A percentile compares a stretch with the other conserved stretches of the same genome.
These are phyloP conservation scores for Rubroshorea leprosula DNA, from an alignment of 345 rosid species.

Conservation along the genomic window DNA sequence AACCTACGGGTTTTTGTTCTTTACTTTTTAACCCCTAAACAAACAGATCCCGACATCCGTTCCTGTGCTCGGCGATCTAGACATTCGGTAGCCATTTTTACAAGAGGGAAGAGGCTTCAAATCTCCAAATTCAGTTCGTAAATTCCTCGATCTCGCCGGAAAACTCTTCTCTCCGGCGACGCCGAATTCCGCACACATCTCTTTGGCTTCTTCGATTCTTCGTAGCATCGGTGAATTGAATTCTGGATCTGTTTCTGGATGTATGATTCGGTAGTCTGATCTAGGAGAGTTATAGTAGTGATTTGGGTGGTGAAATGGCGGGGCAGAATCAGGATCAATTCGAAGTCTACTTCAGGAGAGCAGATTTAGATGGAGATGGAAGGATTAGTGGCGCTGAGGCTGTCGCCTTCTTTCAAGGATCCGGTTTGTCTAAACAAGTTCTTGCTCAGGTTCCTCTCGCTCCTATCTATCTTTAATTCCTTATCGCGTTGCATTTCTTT, in stretches of 20 bases:
- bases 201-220: background rate
- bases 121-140: background rate
- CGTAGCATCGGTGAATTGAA: background rate
- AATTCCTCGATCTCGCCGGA: background rate
- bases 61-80: background rate
- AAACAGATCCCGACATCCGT: background rate
- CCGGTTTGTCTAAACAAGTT: slow-evolving; percentile 76
- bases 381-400: slow-evolving; percentile 93
- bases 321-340: slow-evolving; percentile 66
- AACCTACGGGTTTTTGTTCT: too few species aligned
- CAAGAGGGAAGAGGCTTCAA: background rate
- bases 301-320: slow-evolving; percentile 32
- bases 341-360: slow-evolving; percentile 75
- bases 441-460: slow-evolving; percentile 69
- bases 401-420: slow-evolving; percentile 83
- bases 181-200: background rate
- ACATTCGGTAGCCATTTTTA: background rate
- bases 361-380: slow-evolving; percentile 97
- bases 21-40: too few species aligned
- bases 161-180: background rate
- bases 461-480: background rate
- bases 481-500: background rate
- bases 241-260: slow-evolving; percentile 6
- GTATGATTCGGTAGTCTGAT: slow-evolving; percentile 9
- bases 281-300: slow-evolving; percentile 2